Evolutionary conservation across 176 grass and related monocot species (phyloP).

Genomic region (Typha latifolia): DNA sequence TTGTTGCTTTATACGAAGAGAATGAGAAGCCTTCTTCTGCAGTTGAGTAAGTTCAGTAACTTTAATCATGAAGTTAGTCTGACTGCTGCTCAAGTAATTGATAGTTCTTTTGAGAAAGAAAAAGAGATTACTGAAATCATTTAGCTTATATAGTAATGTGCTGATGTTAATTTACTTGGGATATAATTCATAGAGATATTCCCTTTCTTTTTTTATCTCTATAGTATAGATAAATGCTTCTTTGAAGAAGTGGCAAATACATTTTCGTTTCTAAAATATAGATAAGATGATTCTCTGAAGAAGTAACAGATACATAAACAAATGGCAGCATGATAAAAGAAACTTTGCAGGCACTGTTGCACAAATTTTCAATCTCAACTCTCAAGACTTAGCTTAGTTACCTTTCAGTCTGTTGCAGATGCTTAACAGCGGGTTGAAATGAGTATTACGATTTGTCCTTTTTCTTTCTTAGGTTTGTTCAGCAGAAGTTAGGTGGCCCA

Average conservation of each 20-base stretch:
- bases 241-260: no score
- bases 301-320: no score
- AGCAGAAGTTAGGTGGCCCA: conserved; percentile 84
- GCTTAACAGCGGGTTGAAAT: neutral
- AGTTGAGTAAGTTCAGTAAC: conserved; percentile 57
- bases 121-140: neutral
- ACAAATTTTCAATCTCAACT: no score
- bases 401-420: neutral
- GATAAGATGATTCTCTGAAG: no score
- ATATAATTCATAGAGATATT: neutral
- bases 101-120: neutral
- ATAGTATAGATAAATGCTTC: no score
- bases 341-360: no score
- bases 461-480: conserved; percentile 53
- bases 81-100: neutral
- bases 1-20: conserved; percentile 89
- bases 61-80: neutral
- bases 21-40: conserved; percentile 73
- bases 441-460: neutral
- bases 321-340: no score
- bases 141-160: neutral
- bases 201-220: neutral
- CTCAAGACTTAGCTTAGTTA: neutral
- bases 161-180: neutral
- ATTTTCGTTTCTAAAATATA: no score